Evolutionary conservation across 2,329 filamentous ascomycete genomes (phyloP).

Genomic region (Boeremia lycopersici): DNA sequence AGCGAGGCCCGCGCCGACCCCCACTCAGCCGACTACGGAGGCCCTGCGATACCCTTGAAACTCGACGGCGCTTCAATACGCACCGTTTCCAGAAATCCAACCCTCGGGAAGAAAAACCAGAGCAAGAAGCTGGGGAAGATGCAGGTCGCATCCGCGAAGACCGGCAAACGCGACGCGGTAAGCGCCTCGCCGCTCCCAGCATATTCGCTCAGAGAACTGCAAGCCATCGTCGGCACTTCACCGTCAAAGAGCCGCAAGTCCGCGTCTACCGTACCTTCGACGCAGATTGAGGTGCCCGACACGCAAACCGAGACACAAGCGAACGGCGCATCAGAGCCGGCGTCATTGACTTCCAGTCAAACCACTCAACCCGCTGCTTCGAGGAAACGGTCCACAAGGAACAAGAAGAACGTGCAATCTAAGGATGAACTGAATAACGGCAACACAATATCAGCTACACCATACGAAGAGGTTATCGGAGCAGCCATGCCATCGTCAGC

Average conservation of each 20-base stretch:
- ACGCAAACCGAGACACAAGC: slow-evolving; percentile 9
- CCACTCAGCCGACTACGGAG: background rate
- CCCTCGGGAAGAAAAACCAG: background rate
- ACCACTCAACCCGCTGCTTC: background rate
- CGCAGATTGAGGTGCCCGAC: slow-evolving; percentile 22
- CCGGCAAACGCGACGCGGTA: background rate
- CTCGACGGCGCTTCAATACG: background rate
- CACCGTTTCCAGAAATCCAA: background rate
- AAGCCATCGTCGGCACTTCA: background rate
- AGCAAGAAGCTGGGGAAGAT: background rate
- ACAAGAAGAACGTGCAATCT: background rate
- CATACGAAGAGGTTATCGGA: background rate
- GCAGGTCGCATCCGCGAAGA: background rate
- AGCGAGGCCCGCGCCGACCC: slow-evolving; percentile 18
- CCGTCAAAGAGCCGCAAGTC: background rate
- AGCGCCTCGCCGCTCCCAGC: background rate
- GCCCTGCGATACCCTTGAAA: slow-evolving; percentile 5
- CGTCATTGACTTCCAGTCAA: slow-evolving; percentile 9
- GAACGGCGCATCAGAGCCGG: background rate
- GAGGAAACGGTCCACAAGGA: background rate
- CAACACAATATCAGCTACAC: background rate
- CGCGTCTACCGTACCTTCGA: background rate
- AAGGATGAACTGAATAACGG: background rate
- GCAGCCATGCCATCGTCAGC: background rate
- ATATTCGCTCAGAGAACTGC: background rate